Evolutionary conservation across 805 yeast species (phyloP), one percentile per base, ranked within the genome.

Genomic region (Cyberlindnera meyerae): DNA sequence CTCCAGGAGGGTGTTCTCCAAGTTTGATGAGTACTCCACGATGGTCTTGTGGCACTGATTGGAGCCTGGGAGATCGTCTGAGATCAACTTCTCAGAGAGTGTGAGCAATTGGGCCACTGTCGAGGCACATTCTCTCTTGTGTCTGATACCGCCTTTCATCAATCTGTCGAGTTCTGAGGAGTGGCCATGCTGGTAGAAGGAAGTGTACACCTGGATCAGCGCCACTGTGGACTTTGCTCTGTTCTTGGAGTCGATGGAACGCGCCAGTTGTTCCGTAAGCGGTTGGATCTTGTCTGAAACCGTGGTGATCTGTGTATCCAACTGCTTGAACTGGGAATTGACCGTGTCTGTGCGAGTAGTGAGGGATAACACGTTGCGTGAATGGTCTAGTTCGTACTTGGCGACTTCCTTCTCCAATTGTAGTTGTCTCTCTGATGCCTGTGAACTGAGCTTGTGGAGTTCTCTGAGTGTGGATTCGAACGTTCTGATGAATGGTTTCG

Each of bases 401-500:
- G 73, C 70, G 1, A 82, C 86, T 14, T 75, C 77, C 14, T 61
- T 62, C 32, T 73, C 81, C 16, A 79, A 66, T n/a, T 62, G 60
- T 4, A 61, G 61, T 44, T 77, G 79, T 36, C 69, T 70, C 12
- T 58, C 55, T 5, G 61, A 55, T 3, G 88, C 75, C 29, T 81
- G 81, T 1, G 69, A 72, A 31, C 70, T 70, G 29, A 93, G 61
- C 33, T 67, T 68, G 49, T 77, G 74, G 45, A 90, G 64, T 51
- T 86, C 90, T 31, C 77, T 70, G 30, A 88, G 64, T 3, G 93
- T 85, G 1, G 89, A 77, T 55, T 90, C 97, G 58, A 93, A 89
- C 0, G 96, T 86, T 48, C 96, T 74, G 31, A 90, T 90, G 55
- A 85, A 93, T 2, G 97, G 97, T 52, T 86, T 87, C 2, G 97